Evolutionary conservation across 2,329 filamentous ascomycete species (phyloP), one percentile per base, ranked within the genome.

Genomic region (Epichloe baconii): DNA sequence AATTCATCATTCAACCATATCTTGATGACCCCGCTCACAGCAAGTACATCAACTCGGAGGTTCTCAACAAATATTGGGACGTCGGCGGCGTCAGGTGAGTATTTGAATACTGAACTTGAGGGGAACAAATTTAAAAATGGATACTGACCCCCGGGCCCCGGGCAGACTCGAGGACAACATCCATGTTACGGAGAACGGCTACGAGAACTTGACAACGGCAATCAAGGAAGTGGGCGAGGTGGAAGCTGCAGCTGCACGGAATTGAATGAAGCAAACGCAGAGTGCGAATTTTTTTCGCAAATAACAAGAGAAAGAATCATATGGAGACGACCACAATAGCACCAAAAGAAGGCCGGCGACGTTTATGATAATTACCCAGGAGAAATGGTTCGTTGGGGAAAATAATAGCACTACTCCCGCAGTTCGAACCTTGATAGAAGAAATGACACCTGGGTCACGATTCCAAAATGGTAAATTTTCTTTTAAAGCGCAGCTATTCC

Each of bases 1-100:
- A 80, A 19, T 95, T 90, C 64, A 94, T 94, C 56, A 86, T 96
- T 54, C 79, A 84, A 44, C 86, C 88, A 0, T 93, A 85, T 63
- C 72, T 95, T 12, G 74, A 81, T 46, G 81, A 89, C 56, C 80
- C 85, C 0, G 77, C 79, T 46, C 81, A 90, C 61, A 76, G 78
- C 50, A 82, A 84, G 61, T 94, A 82, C 62, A 95, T 96, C 60
- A 81, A 95, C 62, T 71, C 73, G 41, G 69, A 74, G 19, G 85
- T 90, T 2, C 67, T 96, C 40, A 76, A 88, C 12, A 79, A 78
- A 58, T 96, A 93, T 68, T 90, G 89, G 82, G 79, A 84, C 49
- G 88, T 89, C 1, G 86, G 86, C 11, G 86, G 85, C 57, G 83
- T 89, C 12, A 76, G 83, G 70, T 79, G 61, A 62, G 76, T 68